Evolutionary conservation across 2,329 filamentous ascomycete species (phyloP).

Genomic region (Chaetomiaceae sp.): DNA sequence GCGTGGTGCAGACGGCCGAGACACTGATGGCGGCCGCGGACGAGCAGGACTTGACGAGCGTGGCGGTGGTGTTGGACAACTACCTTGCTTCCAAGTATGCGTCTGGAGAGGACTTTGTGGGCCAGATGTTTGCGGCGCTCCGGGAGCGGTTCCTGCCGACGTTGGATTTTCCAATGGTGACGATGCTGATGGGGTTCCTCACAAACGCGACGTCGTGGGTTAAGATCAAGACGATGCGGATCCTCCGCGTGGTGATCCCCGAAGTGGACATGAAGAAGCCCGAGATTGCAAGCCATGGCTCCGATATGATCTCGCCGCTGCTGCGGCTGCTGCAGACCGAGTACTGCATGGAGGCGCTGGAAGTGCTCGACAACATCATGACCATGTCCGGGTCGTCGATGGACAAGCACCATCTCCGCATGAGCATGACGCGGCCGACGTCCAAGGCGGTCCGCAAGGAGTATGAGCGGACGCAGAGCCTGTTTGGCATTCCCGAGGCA

Average conservation of each 20-base stretch:
- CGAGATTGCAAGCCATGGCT: constrained; percentile 84
- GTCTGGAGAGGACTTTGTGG: constrained; percentile 69
- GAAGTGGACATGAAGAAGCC: constrained; percentile 90
- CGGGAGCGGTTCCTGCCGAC: constrained; percentile 74
- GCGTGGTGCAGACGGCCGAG: constrained; percentile 59
- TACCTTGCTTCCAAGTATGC: constrained; percentile 66
- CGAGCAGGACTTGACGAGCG: constrained; percentile 60
- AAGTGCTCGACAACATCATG: constrained; percentile 92
- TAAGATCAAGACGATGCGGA: constrained; percentile 87
- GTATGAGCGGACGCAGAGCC: constrained; percentile 86
- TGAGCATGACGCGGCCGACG: constrained; percentile 94
- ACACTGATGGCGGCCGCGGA: constrained; percentile 70
- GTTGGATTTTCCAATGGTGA: constrained; percentile 78
- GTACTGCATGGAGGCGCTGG: constrained; percentile 85
- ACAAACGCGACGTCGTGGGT: constrained; percentile 89
- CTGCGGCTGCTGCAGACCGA: constrained; percentile 86
- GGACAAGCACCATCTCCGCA: constrained; percentile 89
- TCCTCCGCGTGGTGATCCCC: constrained; percentile 78
- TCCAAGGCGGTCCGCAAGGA: constrained; percentile 86
- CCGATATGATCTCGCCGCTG: constrained; percentile 90
- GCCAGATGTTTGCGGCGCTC: constrained; percentile 68
- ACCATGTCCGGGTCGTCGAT: constrained; percentile 87
- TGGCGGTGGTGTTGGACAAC: constrained; percentile 65
- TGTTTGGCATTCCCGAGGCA: constrained; percentile 94
- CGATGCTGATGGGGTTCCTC: constrained; percentile 84